A percentile compares a stretch with the other conserved stretches of the same genome.
Conservation (phyloP, 2,329 filamentous ascomycete genomes). For the Hypomyces perniciosus region DNA sequence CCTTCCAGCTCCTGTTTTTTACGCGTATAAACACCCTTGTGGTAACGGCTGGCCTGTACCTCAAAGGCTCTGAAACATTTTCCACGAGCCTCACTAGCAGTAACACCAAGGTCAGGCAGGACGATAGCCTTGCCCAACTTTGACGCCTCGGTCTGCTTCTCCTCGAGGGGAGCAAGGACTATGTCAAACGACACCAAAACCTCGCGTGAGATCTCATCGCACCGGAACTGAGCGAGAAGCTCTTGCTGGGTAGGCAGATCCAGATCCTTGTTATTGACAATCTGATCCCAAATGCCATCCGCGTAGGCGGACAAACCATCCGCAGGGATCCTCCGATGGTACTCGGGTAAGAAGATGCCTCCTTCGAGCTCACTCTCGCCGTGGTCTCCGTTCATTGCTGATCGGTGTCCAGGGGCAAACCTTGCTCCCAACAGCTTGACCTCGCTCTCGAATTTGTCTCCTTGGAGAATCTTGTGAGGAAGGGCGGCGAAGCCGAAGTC, state of each 20-base stretch:
- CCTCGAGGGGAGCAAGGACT: conserved; percentile 76
- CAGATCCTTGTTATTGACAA: conserved; percentile 96
- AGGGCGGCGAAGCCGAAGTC: conserved; percentile 96
- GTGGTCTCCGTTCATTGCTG: conserved; percentile 54
- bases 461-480: conserved; percentile 94
- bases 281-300: conserved; percentile 94
- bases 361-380: conserved; percentile 69
- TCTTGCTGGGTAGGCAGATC: conserved; percentile 97
- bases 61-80: conserved; percentile 81
- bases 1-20: conserved; percentile 79
- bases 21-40: conserved; percentile 87
- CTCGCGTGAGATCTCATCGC: conserved; percentile 91
- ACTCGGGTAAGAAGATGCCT: conserved; percentile 85
- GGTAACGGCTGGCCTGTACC: conserved; percentile 84
- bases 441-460: conserved; percentile 79
- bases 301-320: conserved; percentile 96
- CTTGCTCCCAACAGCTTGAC: conserved; percentile 72
- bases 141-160: conserved; percentile 70
- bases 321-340: conserved; percentile 90
- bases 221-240: conserved; percentile 91
- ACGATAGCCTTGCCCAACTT: conserved; percentile 68
- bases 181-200: conserved; percentile 80
- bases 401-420: conserved; percentile 75
- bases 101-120: conserved; percentile 65
- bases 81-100: conserved; percentile 65